These are phyloP conservation scores for Nothopassalora personata DNA, from an alignment of 2,329 filamentous ascomycete genomes.

Conservation along the genomic window DNA sequence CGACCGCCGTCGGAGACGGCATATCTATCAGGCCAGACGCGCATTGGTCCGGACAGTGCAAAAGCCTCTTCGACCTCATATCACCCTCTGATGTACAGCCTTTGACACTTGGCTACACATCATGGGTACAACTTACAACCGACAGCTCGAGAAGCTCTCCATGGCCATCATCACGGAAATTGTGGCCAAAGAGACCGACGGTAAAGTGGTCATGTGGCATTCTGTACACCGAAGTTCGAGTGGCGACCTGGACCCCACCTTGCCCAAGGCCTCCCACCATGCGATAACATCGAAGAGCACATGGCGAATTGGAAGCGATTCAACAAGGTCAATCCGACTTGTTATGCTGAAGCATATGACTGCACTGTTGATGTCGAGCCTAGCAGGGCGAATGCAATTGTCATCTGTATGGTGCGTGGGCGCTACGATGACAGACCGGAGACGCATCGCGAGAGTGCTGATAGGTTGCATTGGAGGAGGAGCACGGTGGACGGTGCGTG, in stretches of 20 bases:
- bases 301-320: neutral
- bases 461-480: neutral
- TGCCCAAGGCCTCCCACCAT: neutral
- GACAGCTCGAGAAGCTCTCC: neutral
- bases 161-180: neutral
- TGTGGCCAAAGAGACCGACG: neutral
- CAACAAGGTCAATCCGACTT: neutral
- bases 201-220: neutral
- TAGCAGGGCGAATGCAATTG: neutral
- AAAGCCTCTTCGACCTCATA: neutral
- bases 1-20: neutral
- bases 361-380: neutral
- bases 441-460: neutral
- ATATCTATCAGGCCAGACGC: too few species aligned
- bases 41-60: too few species aligned
- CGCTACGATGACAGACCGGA: neutral
- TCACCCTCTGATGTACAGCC: neutral
- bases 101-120: neutral
- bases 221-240: neutral
- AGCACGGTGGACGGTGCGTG: neutral
- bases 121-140: neutral
- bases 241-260: neutral
- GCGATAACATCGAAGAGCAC: neutral
- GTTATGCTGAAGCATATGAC: neutral
- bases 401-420: neutral